These are phyloP conservation scores for Maudiozyma bulderi DNA, from an alignment of 805 yeast genomes.

Conservation along the genomic window DNA sequence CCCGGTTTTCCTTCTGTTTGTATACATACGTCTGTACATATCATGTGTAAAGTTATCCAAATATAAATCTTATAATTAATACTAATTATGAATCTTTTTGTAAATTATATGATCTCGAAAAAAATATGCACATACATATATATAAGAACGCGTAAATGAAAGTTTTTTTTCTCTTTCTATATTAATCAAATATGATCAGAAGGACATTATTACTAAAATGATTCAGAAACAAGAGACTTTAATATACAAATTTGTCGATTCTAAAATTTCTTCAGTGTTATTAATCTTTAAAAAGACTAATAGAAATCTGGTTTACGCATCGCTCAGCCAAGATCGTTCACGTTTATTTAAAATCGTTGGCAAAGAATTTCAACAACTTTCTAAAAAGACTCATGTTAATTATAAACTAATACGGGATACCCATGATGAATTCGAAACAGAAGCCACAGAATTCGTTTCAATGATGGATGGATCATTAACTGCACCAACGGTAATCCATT, in stretches of 20 bases:
- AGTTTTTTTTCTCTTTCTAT: not conserved
- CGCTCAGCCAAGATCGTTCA: constrained; percentile 12
- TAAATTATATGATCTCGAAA: too few relatives aligned
- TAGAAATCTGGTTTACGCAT: constrained; percentile 11
- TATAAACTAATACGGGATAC: not conserved
- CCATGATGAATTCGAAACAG: not conserved
- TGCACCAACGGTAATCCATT: constrained; percentile 4
- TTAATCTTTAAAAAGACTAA: constrained; percentile 9
- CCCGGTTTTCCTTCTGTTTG: not conserved
- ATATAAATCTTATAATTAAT: too few relatives aligned
- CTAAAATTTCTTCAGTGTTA: constrained; percentile 8
- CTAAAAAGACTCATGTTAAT: not conserved
- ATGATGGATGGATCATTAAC: not conserved
- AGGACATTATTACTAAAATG: not conserved
- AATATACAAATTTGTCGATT: constrained; percentile 10
- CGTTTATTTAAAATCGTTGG: constrained; percentile 6
- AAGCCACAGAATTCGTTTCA: not conserved
- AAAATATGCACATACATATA: too few relatives aligned
- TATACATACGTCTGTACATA: not conserved
- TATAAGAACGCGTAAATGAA: too few relatives aligned
- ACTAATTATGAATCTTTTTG: too few relatives aligned
- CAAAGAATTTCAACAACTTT: constrained; percentile 6
- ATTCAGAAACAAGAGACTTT: constrained; percentile 1
- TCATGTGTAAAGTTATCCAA: too few relatives aligned
- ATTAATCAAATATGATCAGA: not conserved